A percentile compares a stretch with the other conserved stretches of the same genome.
Evolutionary conservation across 164 flowering plant species (phyloP).

Genomic region (Tetrastigma voinierianum): DNA sequence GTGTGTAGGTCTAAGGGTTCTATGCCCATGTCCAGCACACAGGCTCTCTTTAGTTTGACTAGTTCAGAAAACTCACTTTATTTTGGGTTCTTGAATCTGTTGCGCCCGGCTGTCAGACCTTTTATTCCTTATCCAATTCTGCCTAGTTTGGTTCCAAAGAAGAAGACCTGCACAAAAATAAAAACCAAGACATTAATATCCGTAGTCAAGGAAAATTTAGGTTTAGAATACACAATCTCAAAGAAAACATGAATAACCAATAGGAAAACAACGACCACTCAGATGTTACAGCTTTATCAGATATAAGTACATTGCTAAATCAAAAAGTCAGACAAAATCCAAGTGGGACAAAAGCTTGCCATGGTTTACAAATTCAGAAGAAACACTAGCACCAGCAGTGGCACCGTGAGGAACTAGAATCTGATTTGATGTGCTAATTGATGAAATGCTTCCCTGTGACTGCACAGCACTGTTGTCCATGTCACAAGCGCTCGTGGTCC

Average conservation of each 20-base stretch:
- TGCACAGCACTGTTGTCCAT: conserved; percentile 55
- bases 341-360: conserved; percentile 27
- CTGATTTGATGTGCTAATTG: conserved; percentile 39
- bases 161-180: conserved; percentile 44
- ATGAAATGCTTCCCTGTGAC: conserved; percentile 60
- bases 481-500: conserved; percentile 48
- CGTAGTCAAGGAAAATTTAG: no score
- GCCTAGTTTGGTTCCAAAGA: conserved; percentile 63
- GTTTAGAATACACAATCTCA: no score
- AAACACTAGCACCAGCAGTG: conserved; percentile 17
- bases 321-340: not conserved
- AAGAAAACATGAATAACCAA: no score
- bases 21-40: not conserved
- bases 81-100: conserved; percentile 37
- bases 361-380: conserved; percentile 54
- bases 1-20: no score
- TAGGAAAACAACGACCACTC: no score
- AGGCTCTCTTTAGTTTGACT: not conserved
- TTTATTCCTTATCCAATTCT: conserved; percentile 45
- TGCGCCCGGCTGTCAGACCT: conserved; percentile 23
- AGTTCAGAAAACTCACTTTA: conserved; percentile 28
- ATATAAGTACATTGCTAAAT: not conserved
- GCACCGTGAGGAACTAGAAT: conserved; percentile 30
- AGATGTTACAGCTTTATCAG: not conserved
- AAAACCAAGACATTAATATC: not conserved